These are phyloP conservation scores for Suillus occidentalis DNA, from an alignment of 768 basidiomycete genomes.

Conservation along the genomic window DNA sequence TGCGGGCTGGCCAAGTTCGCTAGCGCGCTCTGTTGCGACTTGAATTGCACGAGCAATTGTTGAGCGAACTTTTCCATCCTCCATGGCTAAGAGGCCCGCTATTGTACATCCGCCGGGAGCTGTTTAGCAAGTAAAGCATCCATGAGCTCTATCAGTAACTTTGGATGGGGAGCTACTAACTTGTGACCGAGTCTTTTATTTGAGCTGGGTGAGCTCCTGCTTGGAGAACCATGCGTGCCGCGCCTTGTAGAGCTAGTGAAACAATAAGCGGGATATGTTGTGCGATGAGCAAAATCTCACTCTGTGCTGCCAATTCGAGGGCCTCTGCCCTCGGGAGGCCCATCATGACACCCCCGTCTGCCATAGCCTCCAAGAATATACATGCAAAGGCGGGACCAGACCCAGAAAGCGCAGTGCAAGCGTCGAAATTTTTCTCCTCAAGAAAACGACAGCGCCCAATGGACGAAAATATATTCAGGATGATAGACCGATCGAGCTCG, in stretches of 20 bases:
- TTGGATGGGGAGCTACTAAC: conserved; percentile 44
- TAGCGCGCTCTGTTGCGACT: conserved; percentile 86
- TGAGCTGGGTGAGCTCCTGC: conserved; percentile 91
- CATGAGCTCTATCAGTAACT: neutral
- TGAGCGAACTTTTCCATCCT: conserved; percentile 90
- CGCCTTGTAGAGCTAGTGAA: conserved; percentile 83
- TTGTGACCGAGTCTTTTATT: conserved; percentile 96
- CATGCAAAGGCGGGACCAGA: conserved; percentile 97
- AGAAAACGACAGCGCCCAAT: conserved; percentile 95
- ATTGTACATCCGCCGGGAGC: conserved; percentile 99
- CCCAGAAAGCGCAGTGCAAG: conserved; percentile 93
- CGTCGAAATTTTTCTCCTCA: conserved; percentile 98
- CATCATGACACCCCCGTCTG: conserved; percentile 99
- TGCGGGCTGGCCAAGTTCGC: conserved; percentile 73
- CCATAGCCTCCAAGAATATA: conserved; percentile 97
- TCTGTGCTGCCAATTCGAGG: conserved; percentile 92
- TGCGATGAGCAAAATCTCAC: conserved; percentile 45
- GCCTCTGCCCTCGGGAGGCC: conserved; percentile 93
- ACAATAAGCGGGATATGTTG: neutral
- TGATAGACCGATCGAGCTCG: conserved; percentile 68
- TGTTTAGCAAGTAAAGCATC: conserved; percentile 31
- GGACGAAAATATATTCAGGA: conserved; percentile 93
- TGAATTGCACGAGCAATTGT: conserved; percentile 96
- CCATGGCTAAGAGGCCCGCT: conserved; percentile 91
- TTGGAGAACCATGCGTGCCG: conserved; percentile 93